phyloP scores from a whole-genome alignment of 2,329 filamentous ascomycete genomes.

The Cladosporium colombiae region DNA sequence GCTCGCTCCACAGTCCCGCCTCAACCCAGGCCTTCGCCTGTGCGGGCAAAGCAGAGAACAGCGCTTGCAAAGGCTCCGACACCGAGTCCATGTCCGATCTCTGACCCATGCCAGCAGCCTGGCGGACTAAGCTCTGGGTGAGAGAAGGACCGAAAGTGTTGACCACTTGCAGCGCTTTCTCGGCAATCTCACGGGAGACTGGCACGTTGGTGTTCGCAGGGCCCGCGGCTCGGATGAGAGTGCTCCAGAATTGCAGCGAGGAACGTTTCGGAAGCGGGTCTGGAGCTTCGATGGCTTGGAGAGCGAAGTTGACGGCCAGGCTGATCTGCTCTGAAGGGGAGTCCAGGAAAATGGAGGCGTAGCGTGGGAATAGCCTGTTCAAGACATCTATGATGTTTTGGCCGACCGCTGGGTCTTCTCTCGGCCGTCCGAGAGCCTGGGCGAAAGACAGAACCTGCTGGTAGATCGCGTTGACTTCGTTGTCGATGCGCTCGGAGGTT shows the following conservation, averaged over 20 bases:
- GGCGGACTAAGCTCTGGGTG: conserved; percentile 61
- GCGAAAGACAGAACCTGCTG: conserved; percentile 65
- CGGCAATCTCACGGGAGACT: conserved; percentile 20
- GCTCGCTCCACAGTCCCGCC: conserved; percentile 53
- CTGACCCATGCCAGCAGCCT: conserved; percentile 67
- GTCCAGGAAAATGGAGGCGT: conserved; percentile 63
- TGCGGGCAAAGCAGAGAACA: conserved; percentile 41
- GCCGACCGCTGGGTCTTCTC: conserved; percentile 69
- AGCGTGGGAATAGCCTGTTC: conserved; percentile 62
- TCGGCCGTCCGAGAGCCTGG: conserved; percentile 61
- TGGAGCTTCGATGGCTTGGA: conserved; percentile 68
- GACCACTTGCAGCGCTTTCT: conserved; percentile 44
- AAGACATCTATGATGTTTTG: conserved; percentile 74
- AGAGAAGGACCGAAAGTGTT: conserved; percentile 62
- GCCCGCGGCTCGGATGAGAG: conserved; percentile 45
- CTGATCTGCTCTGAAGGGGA: conserved; percentile 61
- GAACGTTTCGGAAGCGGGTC: conserved; percentile 76
- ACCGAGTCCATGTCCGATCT: conserved; percentile 73
- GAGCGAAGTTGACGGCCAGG: conserved; percentile 69
- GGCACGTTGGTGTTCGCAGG: conserved; percentile 29
- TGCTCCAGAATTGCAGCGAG: conserved; percentile 74
- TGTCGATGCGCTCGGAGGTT: conserved; percentile 45
- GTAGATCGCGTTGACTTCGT: conserved; percentile 56
- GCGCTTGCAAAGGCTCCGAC: conserved; percentile 69
- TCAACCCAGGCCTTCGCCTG: conserved; percentile 49